These are phyloP conservation scores for Cryptococcus sp. DNA, from an alignment of 1,284 basidiomycete genomes.

Conservation along the genomic window DNA sequence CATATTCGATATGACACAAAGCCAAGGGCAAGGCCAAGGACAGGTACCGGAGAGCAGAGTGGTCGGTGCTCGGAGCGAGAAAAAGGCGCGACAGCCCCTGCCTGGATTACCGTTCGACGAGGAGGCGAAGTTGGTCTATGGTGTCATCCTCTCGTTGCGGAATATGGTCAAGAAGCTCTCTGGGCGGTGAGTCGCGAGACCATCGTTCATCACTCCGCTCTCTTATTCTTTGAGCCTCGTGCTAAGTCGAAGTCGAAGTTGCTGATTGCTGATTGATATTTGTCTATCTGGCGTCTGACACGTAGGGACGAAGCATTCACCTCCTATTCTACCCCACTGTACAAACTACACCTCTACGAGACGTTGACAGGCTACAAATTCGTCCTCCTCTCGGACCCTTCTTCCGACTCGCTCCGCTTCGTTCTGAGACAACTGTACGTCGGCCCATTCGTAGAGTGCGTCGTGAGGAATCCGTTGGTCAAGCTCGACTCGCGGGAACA, in stretches of 20 bases:
- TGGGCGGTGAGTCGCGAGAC: constrained; percentile 62
- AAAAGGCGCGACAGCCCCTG: not conserved
- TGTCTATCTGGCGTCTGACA: not conserved
- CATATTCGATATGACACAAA: not conserved
- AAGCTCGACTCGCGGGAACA: constrained; percentile 74
- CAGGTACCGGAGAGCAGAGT: not conserved
- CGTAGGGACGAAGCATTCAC: constrained; percentile 84
- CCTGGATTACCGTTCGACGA: constrained; percentile 83
- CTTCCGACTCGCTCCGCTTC: constrained; percentile 76
- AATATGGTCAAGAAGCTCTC: constrained; percentile 96
- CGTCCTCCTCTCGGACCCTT: constrained; percentile 86
- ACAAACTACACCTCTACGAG: constrained; percentile 92
- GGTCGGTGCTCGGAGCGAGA: constrained; percentile 2
- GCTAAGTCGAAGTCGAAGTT: not conserved
- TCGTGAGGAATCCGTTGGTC: constrained; percentile 86
- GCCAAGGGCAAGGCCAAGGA: not conserved
- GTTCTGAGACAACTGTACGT: constrained; percentile 84
- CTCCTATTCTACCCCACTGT: constrained; percentile 85
- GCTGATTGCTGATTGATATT: not conserved
- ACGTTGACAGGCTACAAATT: constrained; percentile 93
- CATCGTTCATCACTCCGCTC: not conserved
- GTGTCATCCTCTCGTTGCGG: constrained; percentile 84
- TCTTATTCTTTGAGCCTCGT: not conserved
- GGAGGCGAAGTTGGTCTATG: constrained; percentile 96
- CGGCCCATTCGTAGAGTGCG: constrained; percentile 92